These are phyloP conservation scores for Hemisphaericaspora subhashii DNA, from an alignment of 1,139 yeast genomes.

Conservation along the genomic window DNA sequence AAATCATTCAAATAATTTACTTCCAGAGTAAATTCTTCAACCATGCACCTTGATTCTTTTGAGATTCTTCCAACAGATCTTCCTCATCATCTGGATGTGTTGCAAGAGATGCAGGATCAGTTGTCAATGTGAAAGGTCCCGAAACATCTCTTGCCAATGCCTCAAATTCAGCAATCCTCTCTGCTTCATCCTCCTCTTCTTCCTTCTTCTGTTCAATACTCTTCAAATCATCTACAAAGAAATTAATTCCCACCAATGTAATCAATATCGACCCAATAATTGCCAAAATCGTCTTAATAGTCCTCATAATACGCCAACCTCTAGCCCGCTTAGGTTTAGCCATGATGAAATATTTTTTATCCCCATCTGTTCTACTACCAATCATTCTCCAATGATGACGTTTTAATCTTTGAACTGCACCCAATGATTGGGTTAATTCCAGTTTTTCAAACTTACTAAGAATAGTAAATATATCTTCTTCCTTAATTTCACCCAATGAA, in stretches of 20 bases:
- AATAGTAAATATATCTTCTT: constrained; percentile 47
- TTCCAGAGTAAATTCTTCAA: background rate
- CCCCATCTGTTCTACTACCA: constrained; percentile 27
- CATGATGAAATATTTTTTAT: constrained; percentile 30
- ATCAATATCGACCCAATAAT: constrained; percentile 34
- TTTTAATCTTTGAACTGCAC: constrained; percentile 28
- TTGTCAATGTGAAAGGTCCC: background rate
- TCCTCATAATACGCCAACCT: constrained; percentile 13
- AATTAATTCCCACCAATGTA: constrained; percentile 29
- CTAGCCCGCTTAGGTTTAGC: constrained; percentile 17
- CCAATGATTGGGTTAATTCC: constrained; percentile 24
- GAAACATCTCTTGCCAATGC: background rate
- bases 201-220: background rate
- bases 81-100: background rate
- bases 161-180: background rate
- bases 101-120: too few relatives aligned
- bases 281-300: constrained; percentile 31
- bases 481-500: constrained; percentile 37
- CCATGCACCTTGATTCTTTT: background rate
- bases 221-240: constrained; percentile 20
- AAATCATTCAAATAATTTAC: background rate
- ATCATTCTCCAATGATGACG: constrained; percentile 37
- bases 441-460: constrained; percentile 38
- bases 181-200: background rate
- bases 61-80: background rate